Evolutionary conservation across 1,284 basidiomycete genomes (phyloP), one percentile per base, ranked within the genome.

Genomic region (Moesziomyces aphidis): DNA sequence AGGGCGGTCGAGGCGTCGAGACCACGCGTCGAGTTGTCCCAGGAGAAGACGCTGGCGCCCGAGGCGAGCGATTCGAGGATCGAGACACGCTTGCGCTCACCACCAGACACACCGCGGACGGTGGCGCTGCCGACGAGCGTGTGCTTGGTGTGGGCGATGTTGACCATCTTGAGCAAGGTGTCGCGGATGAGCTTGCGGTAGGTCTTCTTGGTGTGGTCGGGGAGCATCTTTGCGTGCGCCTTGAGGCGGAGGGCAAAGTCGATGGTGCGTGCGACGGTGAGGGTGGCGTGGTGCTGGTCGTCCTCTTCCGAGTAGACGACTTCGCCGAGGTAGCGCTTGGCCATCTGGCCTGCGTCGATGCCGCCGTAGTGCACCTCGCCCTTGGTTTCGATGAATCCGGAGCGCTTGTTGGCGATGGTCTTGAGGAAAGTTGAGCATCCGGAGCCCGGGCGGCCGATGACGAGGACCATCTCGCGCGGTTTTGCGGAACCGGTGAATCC

Each of bases 1-100:
- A 95, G 87, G 0, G 94, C 93, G 8, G 93, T 95, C 22, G 87
- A 90, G 2, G 93, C 92, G 78, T 96, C 94, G 46, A 97, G 88
- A 66, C 94, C 93, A 50, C 92, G 88, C 22, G 77, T 67, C 23
- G 78, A 68, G 50, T 92, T 92, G 85, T 93, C 92, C 91, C 92
- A 93, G 15, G 88, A 86, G 46, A 87, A 88, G 31, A 93, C 86
- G 36, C 88, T 87, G 48, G 88, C 87, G 36, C 90, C 86, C 17
- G 86, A 85, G 55, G 86, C 86, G 78, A 88, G 86, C 11, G 89
- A 87, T 85, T 93, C 92, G 11, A 89, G 88, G 73, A 93, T 91
- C 0, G 90, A 91, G 0, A 93, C 92, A 44, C 92, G 89, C 85
- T 84, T 11, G 84, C 83, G 90, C 19, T 88, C 83, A 48, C 88